A percentile compares a stretch with the other conserved stretches of the same genome.
Conservation (phyloP, 306 rosid species). For the Gynostemma pentaphyllum region DNA sequence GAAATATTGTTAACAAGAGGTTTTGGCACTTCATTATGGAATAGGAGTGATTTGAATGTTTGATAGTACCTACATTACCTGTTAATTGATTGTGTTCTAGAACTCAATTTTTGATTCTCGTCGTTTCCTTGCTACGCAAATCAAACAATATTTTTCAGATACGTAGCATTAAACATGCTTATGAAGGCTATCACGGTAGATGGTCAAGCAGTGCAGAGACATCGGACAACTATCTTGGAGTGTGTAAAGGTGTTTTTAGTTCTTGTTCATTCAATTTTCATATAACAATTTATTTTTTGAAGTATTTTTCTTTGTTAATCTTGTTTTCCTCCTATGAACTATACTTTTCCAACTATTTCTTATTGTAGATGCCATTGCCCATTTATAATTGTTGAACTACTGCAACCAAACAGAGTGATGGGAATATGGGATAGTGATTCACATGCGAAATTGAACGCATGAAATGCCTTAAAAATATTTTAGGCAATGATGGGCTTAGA, state of each 20-base stretch:
- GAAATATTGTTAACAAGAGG: background rate
- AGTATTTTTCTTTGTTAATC: background rate
- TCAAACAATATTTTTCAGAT: constrained; percentile 32
- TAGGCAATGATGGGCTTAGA: too few relatives aligned
- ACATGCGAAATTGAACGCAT: too few relatives aligned
- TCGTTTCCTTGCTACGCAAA: background rate
- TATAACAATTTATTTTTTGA: background rate
- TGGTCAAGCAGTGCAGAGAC: constrained; percentile 97
- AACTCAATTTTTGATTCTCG: background rate
- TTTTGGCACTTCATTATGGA: background rate
- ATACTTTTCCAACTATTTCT: background rate
- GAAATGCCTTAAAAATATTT: too few relatives aligned
- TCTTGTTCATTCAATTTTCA: constrained; percentile 2
- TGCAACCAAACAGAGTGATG: background rate
- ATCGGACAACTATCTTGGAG: constrained; percentile 90
- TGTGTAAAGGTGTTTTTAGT: constrained; percentile 69
- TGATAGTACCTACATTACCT: background rate
- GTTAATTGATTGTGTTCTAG: background rate
- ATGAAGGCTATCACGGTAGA: constrained; percentile 93
- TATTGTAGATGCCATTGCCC: background rate
- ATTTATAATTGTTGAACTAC: background rate
- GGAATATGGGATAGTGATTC: background rate
- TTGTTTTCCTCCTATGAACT: background rate
- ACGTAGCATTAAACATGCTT: constrained; percentile 92
- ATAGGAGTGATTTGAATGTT: background rate